phyloP scores from a whole-genome alignment of 1,139 yeast species.

The Taphrina betulina region DNA sequence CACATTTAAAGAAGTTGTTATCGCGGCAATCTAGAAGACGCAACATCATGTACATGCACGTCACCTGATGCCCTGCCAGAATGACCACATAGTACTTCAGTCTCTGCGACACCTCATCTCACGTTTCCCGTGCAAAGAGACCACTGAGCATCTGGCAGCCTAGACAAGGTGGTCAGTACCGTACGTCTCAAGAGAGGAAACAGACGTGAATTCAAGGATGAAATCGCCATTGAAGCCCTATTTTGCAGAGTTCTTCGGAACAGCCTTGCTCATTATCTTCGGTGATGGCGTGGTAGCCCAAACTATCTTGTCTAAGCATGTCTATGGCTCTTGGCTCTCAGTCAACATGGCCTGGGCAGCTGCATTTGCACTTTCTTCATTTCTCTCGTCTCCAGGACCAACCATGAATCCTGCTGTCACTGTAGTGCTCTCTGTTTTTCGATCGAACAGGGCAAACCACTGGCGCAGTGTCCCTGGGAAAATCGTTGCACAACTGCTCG shows the following conservation, averaged over 20 bases:
- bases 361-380: neutral
- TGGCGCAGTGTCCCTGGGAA: too few relatives aligned
- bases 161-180: too few relatives aligned
- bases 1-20: too few relatives aligned
- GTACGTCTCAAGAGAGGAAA: too few relatives aligned
- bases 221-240: neutral
- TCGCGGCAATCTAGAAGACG: too few relatives aligned
- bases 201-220: too few relatives aligned
- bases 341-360: slow-evolving; percentile 41
- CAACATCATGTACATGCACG: too few relatives aligned
- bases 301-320: slow-evolving; percentile 44
- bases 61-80: too few relatives aligned
- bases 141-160: too few relatives aligned
- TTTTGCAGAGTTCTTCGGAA: slow-evolving; percentile 36
- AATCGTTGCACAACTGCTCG: slow-evolving; percentile 41
- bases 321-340: slow-evolving; percentile 47
- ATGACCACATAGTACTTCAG: too few relatives aligned
- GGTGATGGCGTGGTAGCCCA: slow-evolving; percentile 47
- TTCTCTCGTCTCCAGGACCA: neutral
- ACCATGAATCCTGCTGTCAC: slow-evolving; percentile 43
- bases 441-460: slow-evolving; percentile 42
- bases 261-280: slow-evolving; percentile 44
- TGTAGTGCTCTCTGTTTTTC: slow-evolving; percentile 41
- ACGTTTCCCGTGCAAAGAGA: too few relatives aligned
- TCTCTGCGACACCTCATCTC: too few relatives aligned